Evolutionary conservation across 495 filamentous ascomycete species (phyloP).

Genomic region (Penicillium chermesinum): DNA sequence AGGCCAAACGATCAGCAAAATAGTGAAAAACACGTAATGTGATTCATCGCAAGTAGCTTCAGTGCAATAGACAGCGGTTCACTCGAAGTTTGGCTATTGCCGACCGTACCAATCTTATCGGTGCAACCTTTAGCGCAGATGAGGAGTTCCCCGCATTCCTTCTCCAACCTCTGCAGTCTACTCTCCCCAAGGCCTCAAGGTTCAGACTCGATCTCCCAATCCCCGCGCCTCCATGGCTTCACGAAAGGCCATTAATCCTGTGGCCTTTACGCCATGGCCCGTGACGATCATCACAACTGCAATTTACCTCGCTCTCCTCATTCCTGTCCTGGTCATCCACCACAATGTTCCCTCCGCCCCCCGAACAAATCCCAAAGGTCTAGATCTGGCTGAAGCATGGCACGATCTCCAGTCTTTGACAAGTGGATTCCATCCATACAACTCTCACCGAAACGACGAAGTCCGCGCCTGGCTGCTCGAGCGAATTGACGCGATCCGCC

Average conservation of each 20-base stretch:
- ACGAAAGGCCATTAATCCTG: constrained; percentile 42
- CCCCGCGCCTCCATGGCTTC: constrained; percentile 22
- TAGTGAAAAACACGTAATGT: no score
- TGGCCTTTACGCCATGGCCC: constrained; percentile 60
- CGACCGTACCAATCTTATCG: background rate
- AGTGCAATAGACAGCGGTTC: background rate
- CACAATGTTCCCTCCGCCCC: constrained; percentile 69
- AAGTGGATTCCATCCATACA: constrained; percentile 80
- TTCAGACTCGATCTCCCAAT: background rate
- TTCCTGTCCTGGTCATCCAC: constrained; percentile 68
- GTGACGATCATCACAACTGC: constrained; percentile 68
- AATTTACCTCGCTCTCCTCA: constrained; percentile 64
- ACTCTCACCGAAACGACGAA: constrained; percentile 75
- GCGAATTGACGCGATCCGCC: constrained; percentile 63
- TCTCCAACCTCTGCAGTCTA: constrained; percentile 8
- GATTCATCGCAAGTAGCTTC: no score
- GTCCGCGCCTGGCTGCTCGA: constrained; percentile 71
- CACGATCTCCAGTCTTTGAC: constrained; percentile 70
- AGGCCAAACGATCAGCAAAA: no score
- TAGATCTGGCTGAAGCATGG: constrained; percentile 84
- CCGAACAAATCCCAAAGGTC: constrained; percentile 50
- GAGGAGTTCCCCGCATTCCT: constrained; percentile 23
- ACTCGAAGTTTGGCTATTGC: background rate
- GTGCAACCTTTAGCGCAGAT: constrained; percentile 12
- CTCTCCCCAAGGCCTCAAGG: constrained; percentile 4